A percentile compares a stretch with the other conserved stretches of the same genome.
phyloP scores from a whole-genome alignment of 2,329 filamentous ascomycete species.

The Cryphonectria nitschkei region DNA sequence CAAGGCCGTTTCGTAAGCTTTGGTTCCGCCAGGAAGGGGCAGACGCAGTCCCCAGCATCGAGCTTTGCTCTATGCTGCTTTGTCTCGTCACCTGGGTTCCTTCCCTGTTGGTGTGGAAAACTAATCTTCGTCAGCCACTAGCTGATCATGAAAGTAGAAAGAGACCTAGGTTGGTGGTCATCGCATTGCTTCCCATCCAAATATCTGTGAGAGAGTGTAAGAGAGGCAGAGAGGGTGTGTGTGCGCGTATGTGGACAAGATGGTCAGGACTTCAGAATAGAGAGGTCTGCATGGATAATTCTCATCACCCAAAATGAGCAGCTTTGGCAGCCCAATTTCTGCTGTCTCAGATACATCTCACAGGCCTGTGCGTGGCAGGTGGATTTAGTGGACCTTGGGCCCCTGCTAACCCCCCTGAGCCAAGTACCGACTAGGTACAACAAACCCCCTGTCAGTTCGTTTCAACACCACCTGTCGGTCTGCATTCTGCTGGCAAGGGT shows the following conservation, averaged over 20 bases:
- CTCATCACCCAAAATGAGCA: not conserved
- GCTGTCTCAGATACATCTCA: slow-evolving; percentile 6
- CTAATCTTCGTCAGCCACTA: not conserved
- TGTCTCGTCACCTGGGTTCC: slow-evolving; percentile 14
- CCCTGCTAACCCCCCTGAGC: slow-evolving; percentile 18
- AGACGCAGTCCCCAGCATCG: not conserved
- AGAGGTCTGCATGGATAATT: slow-evolving; percentile 16
- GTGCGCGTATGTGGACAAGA: not conserved
- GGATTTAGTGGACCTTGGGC: slow-evolving; percentile 13
- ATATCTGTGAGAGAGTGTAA: too few species aligned
- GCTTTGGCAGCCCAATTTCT: slow-evolving; percentile 19
- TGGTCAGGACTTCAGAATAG: not conserved
- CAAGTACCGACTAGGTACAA: slow-evolving; percentile 27
- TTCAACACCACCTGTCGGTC: slow-evolving; percentile 29
- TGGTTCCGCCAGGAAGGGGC: not conserved
- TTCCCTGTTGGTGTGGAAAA: slow-evolving; percentile 9
- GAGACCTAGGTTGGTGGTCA: not conserved
- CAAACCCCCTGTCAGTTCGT: slow-evolving; percentile 26
- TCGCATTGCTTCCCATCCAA: not conserved
- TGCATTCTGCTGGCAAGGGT: slow-evolving; percentile 24
- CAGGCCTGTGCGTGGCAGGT: slow-evolving; percentile 24
- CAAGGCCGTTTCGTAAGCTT: too few species aligned
- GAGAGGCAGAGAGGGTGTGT: too few species aligned
- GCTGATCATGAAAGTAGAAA: not conserved
- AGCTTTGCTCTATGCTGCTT: not conserved